Percentiles rank a stretch among this genome's conserved stretches.
phyloP scores from a whole-genome alignment of 1,139 yeast species.

The Candida sp. region DNA sequence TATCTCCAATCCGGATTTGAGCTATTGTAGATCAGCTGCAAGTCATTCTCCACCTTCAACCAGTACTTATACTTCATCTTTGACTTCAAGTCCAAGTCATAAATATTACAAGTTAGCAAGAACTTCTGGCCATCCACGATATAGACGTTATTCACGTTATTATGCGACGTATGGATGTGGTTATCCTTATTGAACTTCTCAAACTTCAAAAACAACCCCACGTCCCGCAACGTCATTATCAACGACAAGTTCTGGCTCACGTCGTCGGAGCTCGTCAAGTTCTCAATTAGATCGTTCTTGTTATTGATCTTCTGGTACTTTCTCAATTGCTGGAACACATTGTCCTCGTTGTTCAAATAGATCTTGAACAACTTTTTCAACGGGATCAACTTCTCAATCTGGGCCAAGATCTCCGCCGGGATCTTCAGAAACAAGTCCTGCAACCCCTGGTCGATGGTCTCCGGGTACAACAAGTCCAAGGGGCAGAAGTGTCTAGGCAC shows the following conservation, averaged over 20 bases:
- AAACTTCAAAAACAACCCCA: constrained; percentile 52
- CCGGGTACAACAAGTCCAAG: constrained; percentile 39
- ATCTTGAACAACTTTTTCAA: constrained; percentile 28
- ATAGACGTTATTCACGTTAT: constrained; percentile 36
- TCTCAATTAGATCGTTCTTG: constrained; percentile 37
- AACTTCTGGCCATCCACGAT: constrained; percentile 19
- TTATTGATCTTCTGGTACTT: constrained; percentile 39
- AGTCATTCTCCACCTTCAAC: constrained; percentile 40
- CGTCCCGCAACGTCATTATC: constrained; percentile 61
- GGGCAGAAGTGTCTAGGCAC: constrained; percentile 48
- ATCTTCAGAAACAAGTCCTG: constrained; percentile 36
- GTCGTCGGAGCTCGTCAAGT: constrained; percentile 39
- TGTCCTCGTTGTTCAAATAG: constrained; percentile 33
- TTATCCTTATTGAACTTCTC: constrained; percentile 35
- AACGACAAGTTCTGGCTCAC: constrained; percentile 48
- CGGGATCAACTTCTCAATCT: constrained; percentile 33
- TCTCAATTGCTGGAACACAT: constrained; percentile 43
- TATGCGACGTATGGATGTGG: constrained; percentile 37
- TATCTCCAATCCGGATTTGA: constrained; percentile 40
- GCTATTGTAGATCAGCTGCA: constrained; percentile 39
- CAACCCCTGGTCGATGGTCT: constrained; percentile 37
- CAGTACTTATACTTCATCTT: constrained; percentile 46
- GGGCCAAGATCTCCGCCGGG: constrained; percentile 22
- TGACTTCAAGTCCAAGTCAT: constrained; percentile 50
- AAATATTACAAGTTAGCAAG: constrained; percentile 41